Conservation (phyloP, 2,329 filamentous ascomycete genomes). For the Neonectria magnoliae region DNA sequence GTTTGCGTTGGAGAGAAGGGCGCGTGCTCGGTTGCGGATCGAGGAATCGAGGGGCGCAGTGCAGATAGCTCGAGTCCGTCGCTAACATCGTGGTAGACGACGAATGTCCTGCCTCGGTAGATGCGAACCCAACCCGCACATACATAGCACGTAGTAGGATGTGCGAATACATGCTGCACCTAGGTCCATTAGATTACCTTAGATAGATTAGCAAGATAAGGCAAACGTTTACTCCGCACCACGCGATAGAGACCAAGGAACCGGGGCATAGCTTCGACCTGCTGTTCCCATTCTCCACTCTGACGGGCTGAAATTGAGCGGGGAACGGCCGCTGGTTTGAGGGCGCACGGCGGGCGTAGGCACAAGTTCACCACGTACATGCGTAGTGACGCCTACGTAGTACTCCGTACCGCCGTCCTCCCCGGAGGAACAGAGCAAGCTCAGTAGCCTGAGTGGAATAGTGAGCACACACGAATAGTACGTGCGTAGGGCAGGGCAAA, state of each 20-base stretch:
- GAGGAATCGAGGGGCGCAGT: background rate
- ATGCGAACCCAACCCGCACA: background rate
- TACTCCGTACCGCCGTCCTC: background rate
- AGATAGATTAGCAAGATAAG: slow-evolving; percentile 8
- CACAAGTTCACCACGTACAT: background rate
- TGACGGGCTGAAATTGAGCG: slow-evolving; percentile 35
- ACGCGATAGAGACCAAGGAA: slow-evolving; percentile 8
- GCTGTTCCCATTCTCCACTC: slow-evolving; percentile 31
- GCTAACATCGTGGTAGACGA: background rate
- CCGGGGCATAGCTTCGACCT: slow-evolving; percentile 15
- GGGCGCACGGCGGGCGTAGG: slow-evolving; percentile 30
- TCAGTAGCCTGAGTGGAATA: background rate
- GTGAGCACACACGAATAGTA: background rate
- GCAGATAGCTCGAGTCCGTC: background rate
- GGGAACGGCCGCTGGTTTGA: slow-evolving; percentile 43
- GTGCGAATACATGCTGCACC: no score
- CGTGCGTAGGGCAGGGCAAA: background rate
- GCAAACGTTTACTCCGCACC: slow-evolving; percentile 3
- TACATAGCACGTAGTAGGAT: no score
- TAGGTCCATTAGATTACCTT: background rate
- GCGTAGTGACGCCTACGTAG: background rate
- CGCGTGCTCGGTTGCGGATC: background rate
- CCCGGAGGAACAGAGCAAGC: background rate
- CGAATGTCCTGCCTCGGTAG: background rate
- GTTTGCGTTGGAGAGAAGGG: background rate